phyloP scores from a whole-genome alignment of 2,329 filamentous ascomycete genomes.

The Diaporthe sp. region DNA sequence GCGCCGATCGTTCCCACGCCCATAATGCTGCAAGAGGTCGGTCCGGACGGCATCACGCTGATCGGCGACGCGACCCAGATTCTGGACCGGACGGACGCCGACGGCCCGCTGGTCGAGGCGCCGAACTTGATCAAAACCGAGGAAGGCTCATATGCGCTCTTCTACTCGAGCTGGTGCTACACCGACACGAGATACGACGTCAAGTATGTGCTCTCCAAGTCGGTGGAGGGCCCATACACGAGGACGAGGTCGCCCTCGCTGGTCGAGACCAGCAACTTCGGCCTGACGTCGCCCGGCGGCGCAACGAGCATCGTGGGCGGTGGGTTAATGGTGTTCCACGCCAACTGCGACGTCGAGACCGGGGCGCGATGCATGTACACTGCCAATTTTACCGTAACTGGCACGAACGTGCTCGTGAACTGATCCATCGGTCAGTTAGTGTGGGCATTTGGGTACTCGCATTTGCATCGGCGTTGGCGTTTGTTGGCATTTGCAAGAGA shows the following conservation, averaged over 20 bases:
- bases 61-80: slow-evolving; percentile 64
- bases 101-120: slow-evolving; percentile 73
- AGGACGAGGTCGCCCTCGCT: slow-evolving; percentile 19
- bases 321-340: slow-evolving; percentile 39
- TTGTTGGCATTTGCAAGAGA: slow-evolving; percentile 33
- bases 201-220: slow-evolving; percentile 65
- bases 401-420: slow-evolving; percentile 33
- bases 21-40: slow-evolving; percentile 68
- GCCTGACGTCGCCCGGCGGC: slow-evolving; percentile 39
- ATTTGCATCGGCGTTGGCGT: slow-evolving; percentile 12
- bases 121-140: slow-evolving; percentile 64
- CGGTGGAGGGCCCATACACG: slow-evolving; percentile 37
- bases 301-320: slow-evolving; percentile 38
- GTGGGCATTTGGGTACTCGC: slow-evolving; percentile 15
- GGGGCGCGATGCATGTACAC: slow-evolving; percentile 40
- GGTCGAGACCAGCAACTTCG: slow-evolving; percentile 35
- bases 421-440: neutral
- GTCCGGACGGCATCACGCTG: slow-evolving; percentile 64
- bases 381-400: slow-evolving; percentile 38
- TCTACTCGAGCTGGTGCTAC: slow-evolving; percentile 74
- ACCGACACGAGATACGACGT: slow-evolving; percentile 68
- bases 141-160: slow-evolving; percentile 69
- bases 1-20: slow-evolving; percentile 62
- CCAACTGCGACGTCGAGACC: slow-evolving; percentile 34
- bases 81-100: slow-evolving; percentile 58